A percentile compares a stretch with the other conserved stretches of the same genome.
Conservation (phyloP, 2,329 filamentous ascomycete genomes). For the Arthrobotrys iridis region DNA sequence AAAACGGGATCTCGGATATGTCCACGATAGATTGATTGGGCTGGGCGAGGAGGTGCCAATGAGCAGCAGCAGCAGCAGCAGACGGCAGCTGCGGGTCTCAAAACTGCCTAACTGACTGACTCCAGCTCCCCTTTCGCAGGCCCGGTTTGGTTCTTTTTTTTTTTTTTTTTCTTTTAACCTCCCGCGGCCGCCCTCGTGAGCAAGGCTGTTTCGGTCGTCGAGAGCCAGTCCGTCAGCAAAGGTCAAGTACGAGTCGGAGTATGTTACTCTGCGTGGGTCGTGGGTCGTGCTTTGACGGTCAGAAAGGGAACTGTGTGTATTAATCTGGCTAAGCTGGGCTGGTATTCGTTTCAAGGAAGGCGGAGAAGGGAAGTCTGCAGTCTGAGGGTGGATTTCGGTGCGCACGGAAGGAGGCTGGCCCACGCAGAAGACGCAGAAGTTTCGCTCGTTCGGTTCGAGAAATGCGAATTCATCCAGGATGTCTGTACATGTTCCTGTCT, state of each 20-base stretch:
- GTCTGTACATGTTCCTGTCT: too few relatives aligned
- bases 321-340: slow-evolving; percentile 41
- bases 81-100: slow-evolving; percentile 5
- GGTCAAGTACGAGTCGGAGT: slow-evolving; percentile 18
- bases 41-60: slow-evolving; percentile 26
- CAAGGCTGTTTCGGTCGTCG: too few relatives aligned
- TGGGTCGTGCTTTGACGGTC: slow-evolving; percentile 43
- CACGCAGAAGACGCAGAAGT: slow-evolving; percentile 37
- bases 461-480: too few relatives aligned
- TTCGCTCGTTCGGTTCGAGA: too few relatives aligned
- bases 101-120: slow-evolving; percentile 50
- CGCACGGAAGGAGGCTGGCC: slow-evolving; percentile 49
- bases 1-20: slow-evolving; percentile 7
- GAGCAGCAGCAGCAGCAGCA: background rate
- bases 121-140: slow-evolving; percentile 36
- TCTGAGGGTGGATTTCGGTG: slow-evolving; percentile 13
- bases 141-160: background rate
- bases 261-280: slow-evolving; percentile 6
- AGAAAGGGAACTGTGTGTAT: slow-evolving; percentile 31
- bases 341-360: slow-evolving; percentile 20
- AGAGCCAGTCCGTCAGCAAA: too few relatives aligned
- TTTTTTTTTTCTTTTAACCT: too few relatives aligned
- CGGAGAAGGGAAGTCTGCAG: background rate
- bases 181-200: too few relatives aligned
- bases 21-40: slow-evolving; percentile 24